Base-by-base conservation (phyloP, 192 early-diverging fungal genomes). In the Gamsiella multidivaricata region DNA sequence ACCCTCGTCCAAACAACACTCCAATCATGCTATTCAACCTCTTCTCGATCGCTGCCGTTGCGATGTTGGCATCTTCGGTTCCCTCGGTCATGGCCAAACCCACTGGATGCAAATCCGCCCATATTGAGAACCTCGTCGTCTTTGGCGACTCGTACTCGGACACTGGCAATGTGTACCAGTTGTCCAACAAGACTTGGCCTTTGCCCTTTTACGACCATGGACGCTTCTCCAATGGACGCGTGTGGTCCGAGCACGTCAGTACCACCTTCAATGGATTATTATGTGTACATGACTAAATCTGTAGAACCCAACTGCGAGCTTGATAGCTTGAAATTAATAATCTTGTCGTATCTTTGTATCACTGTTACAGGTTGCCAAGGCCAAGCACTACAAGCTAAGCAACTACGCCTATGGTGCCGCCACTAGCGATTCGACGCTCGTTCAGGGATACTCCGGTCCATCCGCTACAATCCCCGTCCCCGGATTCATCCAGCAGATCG, bases 121-220 rank as follows among this genome's bases (percentile, higher is more conserved):
- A 28, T 61, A 55, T 88, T 64, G 69, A 86, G 15, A 71, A 59
- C 36, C 26, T 88, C 28, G 67, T 85, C 17, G 70, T 80, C 18
- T 89, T 89, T 75, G 88, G 88, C 7, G 88, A 89, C 61, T 88
- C 86, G 6, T 79, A 80, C 68, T 72, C 66, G 14, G 88, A 89
- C 65, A 83, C 49, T 26, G 87, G 84, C 42, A 80, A 82, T 29
- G 74, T 70, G 2, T 83, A 55, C 51, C 25, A 55, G 26, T 55
- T 80, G 5, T 60, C 69, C 3, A 67, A 80, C 14, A 32, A 60
- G 2, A 34, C 54, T 9, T 74, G 70, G 66, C 81, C 70, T 43
- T 26, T 54, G 3, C 34, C 59, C 3, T 32, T 63, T 26, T 59
- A 68, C 22, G 22, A 59, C 47, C 59, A 74, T 3, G 85, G 85